Evolutionary conservation across 2,329 filamentous ascomycete species (phyloP), one percentile per base, ranked within the genome.

Genomic region (Arthrobotrys sinensis): DNA sequence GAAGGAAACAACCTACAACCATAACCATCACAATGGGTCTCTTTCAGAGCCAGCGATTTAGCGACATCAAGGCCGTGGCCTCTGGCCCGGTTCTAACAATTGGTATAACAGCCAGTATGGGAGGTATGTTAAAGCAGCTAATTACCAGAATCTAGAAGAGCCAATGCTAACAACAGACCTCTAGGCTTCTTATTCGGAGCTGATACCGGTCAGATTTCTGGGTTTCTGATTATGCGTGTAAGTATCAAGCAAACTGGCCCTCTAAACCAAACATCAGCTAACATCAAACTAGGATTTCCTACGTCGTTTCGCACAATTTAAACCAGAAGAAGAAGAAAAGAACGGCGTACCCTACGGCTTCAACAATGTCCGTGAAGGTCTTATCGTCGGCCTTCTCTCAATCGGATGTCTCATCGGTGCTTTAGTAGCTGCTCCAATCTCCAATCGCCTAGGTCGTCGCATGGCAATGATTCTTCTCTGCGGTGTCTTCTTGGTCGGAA

Each of bases 401-500:
- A 86, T 90, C 66, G 90, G 90, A 21, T 88, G 88, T 21, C 83
- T 91, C 28, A 81, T 90, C 36, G 89, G 89, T 53, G 88, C 89
- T 67, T 83, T 91, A 6, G 81, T 86, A 38, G 86, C 88, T n/a
- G 89, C 89, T 8, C 89, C 88, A 28, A 84, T 92, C 45, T 88
- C 90, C 43, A 90, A 92, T 78, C 84, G 84, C 2, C 85, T 91
- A 55, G 90, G 90, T 24, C 89, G 90, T 12, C 87, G 88, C 36
- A 84, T 88, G 43, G 88, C 89, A 16, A 92, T 92, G 80, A 88
- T 89, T n/a, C 84, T 86, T 63, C 88, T 89, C 79, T 88, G 89
- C 69, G 86, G 91, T 76, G 88, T 90, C 83, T 89, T 90, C 81
- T 89, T 88, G 80, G 84, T 91, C 34, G 90, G 90, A 66, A 91